Base-by-base conservation (phyloP, 352 stramenopile genomes). In the Thalassiosira exigua region DNA sequence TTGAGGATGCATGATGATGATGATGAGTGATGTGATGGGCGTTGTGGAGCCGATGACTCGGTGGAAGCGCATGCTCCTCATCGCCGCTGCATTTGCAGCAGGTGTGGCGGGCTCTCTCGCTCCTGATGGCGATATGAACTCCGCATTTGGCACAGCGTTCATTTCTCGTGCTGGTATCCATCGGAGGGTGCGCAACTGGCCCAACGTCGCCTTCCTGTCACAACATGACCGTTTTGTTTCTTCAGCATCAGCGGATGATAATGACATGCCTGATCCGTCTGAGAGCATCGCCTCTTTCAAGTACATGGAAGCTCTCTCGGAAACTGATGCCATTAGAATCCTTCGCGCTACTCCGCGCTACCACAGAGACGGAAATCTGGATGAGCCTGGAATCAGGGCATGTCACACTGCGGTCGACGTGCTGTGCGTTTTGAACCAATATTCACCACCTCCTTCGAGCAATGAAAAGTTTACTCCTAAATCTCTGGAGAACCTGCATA, bases 281-380 rank as follows among this genome's bases (percentile, higher is more conserved):
- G 4, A 53, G n/a, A n/a, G 11, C 44, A 53, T 53, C 44, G 11
- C 44, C 11, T 11, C 11, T 53, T 53, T n/a, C 11, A 53, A 3
- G n/a, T 3, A 3, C 11, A 53, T 53, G 17, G 24, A 4, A 22
- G 2, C 17, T 14, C 29, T 69, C 11, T 69, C 60, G 41, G 60
- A 69, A 32, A 27, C 21, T n/a, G 44, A 69, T 27, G 60, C 42
- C 29, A 57, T 69, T 2, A 58, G 33, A 46, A 69, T 69, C 24
- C 44, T 69, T 21, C 60, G 60, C 11, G 60, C 60, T 26, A 32
- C 24, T 44, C 60, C 60, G 7, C 21, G 5, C 19, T 5, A 5
- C 48, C 51, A 60, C 21, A 11, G 26, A 14, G 24, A n/a, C 3
- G 3, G 39, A 21, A 62, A 60, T 9, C 4, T 11, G 11, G 24